These are phyloP conservation scores for Myxozyma geophila DNA, from an alignment of 805 yeast genomes.

Conservation along the genomic window DNA sequence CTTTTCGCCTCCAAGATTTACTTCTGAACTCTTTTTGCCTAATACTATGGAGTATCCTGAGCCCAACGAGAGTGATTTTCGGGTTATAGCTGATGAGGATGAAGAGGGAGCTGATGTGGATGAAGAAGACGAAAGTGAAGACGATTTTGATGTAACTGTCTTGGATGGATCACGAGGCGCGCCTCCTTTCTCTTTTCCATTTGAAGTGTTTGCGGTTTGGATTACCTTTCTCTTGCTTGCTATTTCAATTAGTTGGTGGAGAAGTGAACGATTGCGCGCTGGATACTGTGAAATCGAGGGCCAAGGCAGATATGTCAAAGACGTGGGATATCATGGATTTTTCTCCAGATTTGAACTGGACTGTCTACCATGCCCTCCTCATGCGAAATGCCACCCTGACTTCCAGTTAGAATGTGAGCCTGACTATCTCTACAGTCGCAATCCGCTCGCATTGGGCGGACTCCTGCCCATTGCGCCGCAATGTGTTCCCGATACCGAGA, in stretches of 20 bases:
- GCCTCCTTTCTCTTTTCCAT: conserved; percentile 17
- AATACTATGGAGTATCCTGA: conserved; percentile 4
- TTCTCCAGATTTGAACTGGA: conserved; percentile 52
- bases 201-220: conserved; percentile 14
- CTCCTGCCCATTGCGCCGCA: conserved; percentile 62
- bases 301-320: conserved; percentile 12
- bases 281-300: conserved; percentile 31
- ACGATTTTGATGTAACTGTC: conserved; percentile 13
- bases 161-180: conserved; percentile 12
- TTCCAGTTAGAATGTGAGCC: conserved; percentile 70
- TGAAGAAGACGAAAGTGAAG: conserved; percentile 14
- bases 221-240: background rate
- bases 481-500: conserved; percentile 77
- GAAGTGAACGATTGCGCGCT: conserved; percentile 11
- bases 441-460: conserved; percentile 61
- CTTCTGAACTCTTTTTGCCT: conserved; percentile 15
- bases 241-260: conserved; percentile 21
- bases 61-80: conserved; percentile 3
- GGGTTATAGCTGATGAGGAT: conserved; percentile 1
- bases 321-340: conserved; percentile 14
- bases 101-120: conserved; percentile 22
- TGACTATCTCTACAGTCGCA: conserved; percentile 59
- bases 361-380: conserved; percentile 79
- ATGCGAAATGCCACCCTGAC: conserved; percentile 72
- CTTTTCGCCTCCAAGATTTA: conserved; percentile 5